Percentiles rank a stretch among this genome's conserved stretches.
phyloP scores from a whole-genome alignment of 768 basidiomycete species.

The Bullera alba region DNA sequence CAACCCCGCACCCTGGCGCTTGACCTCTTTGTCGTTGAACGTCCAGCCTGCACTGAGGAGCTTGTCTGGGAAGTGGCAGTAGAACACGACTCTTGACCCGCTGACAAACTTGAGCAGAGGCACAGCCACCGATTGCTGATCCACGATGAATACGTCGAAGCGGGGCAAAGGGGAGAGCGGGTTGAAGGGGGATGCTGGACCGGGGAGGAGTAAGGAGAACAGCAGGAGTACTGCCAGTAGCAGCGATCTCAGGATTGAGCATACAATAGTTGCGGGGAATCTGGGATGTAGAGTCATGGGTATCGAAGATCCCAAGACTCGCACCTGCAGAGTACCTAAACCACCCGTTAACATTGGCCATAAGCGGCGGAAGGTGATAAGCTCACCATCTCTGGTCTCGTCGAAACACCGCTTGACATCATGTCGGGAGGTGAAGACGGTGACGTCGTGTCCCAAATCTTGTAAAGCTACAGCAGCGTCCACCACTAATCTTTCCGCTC shows the following conservation, averaged over 20 bases:
- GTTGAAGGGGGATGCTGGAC: slow-evolving; percentile 25
- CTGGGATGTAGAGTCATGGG: slow-evolving; percentile 72
- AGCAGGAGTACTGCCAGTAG: slow-evolving; percentile 69
- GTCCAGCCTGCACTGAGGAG: slow-evolving; percentile 53
- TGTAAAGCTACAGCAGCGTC: slow-evolving; percentile 90
- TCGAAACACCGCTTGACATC: slow-evolving; percentile 82
- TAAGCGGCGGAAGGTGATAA: background rate
- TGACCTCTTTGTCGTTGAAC: background rate
- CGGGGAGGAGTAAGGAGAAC: slow-evolving; percentile 34
- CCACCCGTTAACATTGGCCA: background rate
- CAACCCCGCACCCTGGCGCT: slow-evolving; percentile 50
- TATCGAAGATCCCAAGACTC: slow-evolving; percentile 65
- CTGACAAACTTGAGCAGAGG: slow-evolving; percentile 67
- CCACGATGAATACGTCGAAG: slow-evolving; percentile 81
- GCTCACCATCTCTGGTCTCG: slow-evolving; percentile 80
- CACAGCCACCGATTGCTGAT: slow-evolving; percentile 87
- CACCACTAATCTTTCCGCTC: slow-evolving; percentile 89
- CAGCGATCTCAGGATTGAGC: slow-evolving; percentile 81
- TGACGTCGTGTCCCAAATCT: slow-evolving; percentile 70
- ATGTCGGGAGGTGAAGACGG: slow-evolving; percentile 89
- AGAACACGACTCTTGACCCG: slow-evolving; percentile 81
- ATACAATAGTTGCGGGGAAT: slow-evolving; percentile 65
- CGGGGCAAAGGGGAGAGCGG: slow-evolving; percentile 27
- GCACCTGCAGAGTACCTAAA: slow-evolving; percentile 71
- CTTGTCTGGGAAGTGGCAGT: slow-evolving; percentile 97